A percentile compares a stretch with the other conserved stretches of the same genome.
Evolutionary conservation across 2,329 filamentous ascomycete species (phyloP).

Genomic region (Xylariaceae sp.): DNA sequence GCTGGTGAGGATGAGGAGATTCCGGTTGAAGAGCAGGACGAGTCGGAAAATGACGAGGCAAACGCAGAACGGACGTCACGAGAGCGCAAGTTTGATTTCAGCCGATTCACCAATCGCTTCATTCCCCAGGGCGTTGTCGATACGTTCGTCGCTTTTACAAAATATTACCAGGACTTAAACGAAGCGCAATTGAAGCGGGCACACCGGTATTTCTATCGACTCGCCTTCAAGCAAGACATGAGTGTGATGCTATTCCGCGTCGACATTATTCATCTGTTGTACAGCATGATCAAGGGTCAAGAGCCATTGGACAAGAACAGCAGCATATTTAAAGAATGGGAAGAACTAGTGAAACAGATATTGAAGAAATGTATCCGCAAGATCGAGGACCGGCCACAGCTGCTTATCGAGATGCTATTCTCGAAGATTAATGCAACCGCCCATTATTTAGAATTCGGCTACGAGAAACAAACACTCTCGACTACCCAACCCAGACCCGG

Average conservation of each 20-base stretch:
- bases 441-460: constrained; percentile 89
- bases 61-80: constrained; percentile 73
- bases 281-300: constrained; percentile 91
- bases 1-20: constrained; percentile 53
- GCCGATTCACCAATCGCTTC: constrained; percentile 80
- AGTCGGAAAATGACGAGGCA: constrained; percentile 73
- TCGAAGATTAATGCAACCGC: constrained; percentile 86
- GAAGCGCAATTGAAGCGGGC: constrained; percentile 84
- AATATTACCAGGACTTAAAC: constrained; percentile 81
- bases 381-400: constrained; percentile 81
- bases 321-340: constrained; percentile 84
- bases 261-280: constrained; percentile 87
- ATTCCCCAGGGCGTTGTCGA: constrained; percentile 84
- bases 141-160: constrained; percentile 82
- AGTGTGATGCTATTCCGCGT: constrained; percentile 87
- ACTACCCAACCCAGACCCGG: constrained; percentile 70
- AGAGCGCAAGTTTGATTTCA: constrained; percentile 95
- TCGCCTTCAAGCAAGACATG: constrained; percentile 94
- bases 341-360: constrained; percentile 85
- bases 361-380: constrained; percentile 83
- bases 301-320: constrained; percentile 73
- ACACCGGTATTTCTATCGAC: constrained; percentile 91
- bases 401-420: constrained; percentile 92
- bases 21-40: constrained; percentile 67
- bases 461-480: constrained; percentile 77